Conservation (phyloP, 2,329 filamentous ascomycete species). For the Chalaropsis thielavioides region DNA sequence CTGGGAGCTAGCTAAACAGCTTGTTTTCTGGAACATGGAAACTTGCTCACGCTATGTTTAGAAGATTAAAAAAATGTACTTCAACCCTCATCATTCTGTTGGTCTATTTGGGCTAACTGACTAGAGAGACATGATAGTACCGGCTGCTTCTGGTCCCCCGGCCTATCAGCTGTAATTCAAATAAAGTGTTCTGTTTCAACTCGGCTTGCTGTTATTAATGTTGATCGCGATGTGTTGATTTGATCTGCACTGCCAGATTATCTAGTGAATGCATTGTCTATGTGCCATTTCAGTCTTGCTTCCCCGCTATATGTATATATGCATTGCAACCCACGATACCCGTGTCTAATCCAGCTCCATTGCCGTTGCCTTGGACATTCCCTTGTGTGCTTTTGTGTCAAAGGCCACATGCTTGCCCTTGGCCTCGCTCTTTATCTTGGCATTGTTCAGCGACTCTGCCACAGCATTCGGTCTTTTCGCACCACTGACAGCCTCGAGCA, state of each 20-base stretch:
- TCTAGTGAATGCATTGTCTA: background rate
- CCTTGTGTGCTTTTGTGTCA: background rate
- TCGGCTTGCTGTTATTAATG: background rate
- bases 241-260: background rate
- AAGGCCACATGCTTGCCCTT: conserved; percentile 10
- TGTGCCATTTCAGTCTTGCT: background rate
- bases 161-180: background rate
- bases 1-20: conserved; percentile 1
- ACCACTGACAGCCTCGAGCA: conserved; percentile 16
- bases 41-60: background rate
- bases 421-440: conserved; percentile 7
- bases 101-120: background rate
- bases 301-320: background rate
- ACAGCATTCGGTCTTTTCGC: conserved; percentile 12
- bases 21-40: background rate
- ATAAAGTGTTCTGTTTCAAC: background rate
- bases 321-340: background rate
- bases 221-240: too few relatives aligned
- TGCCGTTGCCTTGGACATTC: background rate
- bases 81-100: background rate
- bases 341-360: conserved; percentile 13
- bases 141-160: background rate
- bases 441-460: background rate
- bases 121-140: background rate
- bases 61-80: background rate